Percentiles rank a stretch among this genome's conserved stretches.
Evolutionary conservation across 495 filamentous ascomycete genomes (phyloP).

Genomic region (Talaromyces wortmannii): DNA sequence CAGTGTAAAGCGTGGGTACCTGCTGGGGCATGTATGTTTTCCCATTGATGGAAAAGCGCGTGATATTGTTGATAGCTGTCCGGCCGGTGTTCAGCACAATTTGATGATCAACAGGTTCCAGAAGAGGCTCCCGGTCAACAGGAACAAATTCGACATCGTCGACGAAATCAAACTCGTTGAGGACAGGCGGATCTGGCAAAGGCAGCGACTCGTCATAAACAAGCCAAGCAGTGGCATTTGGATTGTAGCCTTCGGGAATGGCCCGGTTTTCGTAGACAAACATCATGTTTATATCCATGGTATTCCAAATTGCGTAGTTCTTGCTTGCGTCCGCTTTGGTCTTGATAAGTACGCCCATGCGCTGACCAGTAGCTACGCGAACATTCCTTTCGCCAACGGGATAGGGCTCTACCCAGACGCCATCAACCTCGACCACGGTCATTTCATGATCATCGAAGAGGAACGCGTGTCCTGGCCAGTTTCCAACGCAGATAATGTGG

Average conservation of each 20-base stretch:
- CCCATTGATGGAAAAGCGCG: conserved; percentile 38
- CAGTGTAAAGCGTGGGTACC: conserved; percentile 74
- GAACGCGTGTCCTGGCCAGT: conserved; percentile 52
- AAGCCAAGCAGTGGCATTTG: conserved; percentile 75
- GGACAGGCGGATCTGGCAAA: conserved; percentile 45
- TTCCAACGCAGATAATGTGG: conserved; percentile 56
- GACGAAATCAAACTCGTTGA: conserved; percentile 56
- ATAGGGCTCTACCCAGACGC: conserved; percentile 54
- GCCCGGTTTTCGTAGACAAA: conserved; percentile 31
- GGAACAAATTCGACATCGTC: conserved; percentile 71
- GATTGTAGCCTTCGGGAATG: conserved; percentile 40
- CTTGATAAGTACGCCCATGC: conserved; percentile 60
- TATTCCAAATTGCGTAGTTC: conserved; percentile 52
- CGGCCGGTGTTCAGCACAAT: conserved; percentile 37
- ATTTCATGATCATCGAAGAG: conserved; percentile 48
- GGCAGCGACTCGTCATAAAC: conserved; percentile 58
- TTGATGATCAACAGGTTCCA: conserved; percentile 23
- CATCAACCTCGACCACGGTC: conserved; percentile 67
- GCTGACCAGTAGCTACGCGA: conserved; percentile 61
- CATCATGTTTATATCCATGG: conserved; percentile 48
- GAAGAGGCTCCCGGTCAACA: conserved; percentile 49
- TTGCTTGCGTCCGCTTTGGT: conserved; percentile 40
- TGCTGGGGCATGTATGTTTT: conserved; percentile 48
- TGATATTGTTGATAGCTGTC: conserved; percentile 55
- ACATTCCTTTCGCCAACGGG: conserved; percentile 45